Evolutionary conservation across 345 rosid genomes (phyloP), one percentile per base, ranked within the genome.

Genomic region (Salix udensis): DNA sequence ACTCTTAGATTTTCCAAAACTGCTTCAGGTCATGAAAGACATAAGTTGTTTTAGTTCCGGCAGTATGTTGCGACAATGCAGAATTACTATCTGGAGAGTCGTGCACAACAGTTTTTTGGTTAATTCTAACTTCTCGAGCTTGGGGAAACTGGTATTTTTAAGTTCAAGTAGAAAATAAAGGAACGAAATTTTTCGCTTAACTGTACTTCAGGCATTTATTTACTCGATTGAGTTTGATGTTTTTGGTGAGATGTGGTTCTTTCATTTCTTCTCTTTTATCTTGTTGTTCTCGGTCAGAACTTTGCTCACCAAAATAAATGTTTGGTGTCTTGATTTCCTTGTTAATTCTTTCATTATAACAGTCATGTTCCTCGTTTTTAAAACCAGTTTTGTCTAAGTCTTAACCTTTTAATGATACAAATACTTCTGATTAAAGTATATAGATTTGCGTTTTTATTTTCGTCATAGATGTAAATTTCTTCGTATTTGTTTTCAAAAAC

Each of bases 201-300:
- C 40, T 65, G 70, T 40, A 9, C 36, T 70, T 37, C 18, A 7
- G 50, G 64, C 48, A 6, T 36, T 55, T 67, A 5, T 55, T 23
- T 58, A 50, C 46, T 66, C 30, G 24, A 52, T 66, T 23, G 72
- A 53, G 16, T 40, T 67, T 48, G 30, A 67, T 18, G 62, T 18
- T 74, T 28, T 2, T 74, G 77, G 31, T 64, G 37, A 36, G 52
- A 52, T 67, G 15, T 75, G 53, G 28, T 24, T 6, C 70, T 75
- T 30, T 66, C 62, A 52, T 16, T 11, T 36, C 3, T 11, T 36
- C 13, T 46, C 28, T 5, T 5, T 24, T 62, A 39, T n/a, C 52
- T 23, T 30, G 13, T 28, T 61, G 1, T 19, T 62, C 55, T 37
- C 46, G 30, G 12, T 26, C 21, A 30, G 62, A 52, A 67, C 24